Percentiles rank a stretch among this genome's conserved stretches.
phyloP scores from a whole-genome alignment of 345 rosid genomes.

The Aquilaria sinensis region DNA sequence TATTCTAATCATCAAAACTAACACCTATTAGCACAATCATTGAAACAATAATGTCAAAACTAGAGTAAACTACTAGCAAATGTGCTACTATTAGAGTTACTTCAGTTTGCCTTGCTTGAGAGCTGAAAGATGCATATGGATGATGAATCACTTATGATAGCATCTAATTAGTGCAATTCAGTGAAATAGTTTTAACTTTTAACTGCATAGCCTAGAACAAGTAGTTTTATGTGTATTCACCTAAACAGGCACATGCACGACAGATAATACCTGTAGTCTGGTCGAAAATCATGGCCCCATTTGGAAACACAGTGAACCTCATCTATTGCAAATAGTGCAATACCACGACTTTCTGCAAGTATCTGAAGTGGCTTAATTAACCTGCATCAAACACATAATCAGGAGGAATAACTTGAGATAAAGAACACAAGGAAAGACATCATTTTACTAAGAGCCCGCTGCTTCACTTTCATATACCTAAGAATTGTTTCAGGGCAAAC shows the following conservation, averaged over 20 bases:
- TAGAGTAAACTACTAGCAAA: neutral
- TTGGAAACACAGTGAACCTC: slow-evolving; percentile 92
- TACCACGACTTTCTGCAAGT: slow-evolving; percentile 74
- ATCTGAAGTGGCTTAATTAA: slow-evolving; percentile 61
- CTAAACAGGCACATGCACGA: no score
- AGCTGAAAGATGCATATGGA: neutral
- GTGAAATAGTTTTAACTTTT: neutral
- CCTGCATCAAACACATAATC: slow-evolving; percentile 31
- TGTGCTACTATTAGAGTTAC: neutral
- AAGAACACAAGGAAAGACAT: slow-evolving; percentile 1
- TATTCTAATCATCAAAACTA: neutral
- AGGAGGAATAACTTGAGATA: no score
- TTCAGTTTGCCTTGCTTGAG: neutral
- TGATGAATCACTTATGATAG: neutral
- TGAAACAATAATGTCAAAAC: neutral
- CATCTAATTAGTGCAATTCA: neutral
- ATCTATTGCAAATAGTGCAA: slow-evolving; percentile 83
- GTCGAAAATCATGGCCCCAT: slow-evolving; percentile 98
- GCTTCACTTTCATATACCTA: slow-evolving; percentile 30
- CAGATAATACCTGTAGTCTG: slow-evolving; percentile 51
- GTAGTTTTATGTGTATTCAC: no score
- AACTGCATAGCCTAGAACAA: neutral
- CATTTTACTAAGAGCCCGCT: slow-evolving; percentile 3
- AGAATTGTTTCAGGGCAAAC: slow-evolving; percentile 82
- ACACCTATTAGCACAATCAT: neutral